A percentile compares a stretch with the other conserved stretches of the same genome.
These are phyloP conservation scores for Pyrenophora graminea DNA, from an alignment of 2,329 filamentous ascomycete genomes.

Conservation along the genomic window DNA sequence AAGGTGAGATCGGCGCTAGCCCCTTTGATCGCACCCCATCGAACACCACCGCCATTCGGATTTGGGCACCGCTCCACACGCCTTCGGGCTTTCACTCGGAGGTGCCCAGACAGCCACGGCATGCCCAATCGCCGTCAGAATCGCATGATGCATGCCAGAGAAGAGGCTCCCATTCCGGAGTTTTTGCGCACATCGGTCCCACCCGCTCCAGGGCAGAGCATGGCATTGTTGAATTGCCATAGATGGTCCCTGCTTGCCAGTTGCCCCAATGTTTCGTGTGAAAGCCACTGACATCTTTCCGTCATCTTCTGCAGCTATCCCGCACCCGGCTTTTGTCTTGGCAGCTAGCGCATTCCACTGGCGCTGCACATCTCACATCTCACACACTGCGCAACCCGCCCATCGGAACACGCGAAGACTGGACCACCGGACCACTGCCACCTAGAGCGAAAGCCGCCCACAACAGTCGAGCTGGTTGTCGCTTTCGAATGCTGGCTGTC, in stretches of 20 bases:
- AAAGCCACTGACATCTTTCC: conserved; percentile 16
- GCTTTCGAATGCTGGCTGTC: background rate
- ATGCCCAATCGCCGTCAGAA: conserved; percentile 3
- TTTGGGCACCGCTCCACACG: background rate
- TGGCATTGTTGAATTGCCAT: conserved; percentile 16
- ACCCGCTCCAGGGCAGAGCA: conserved; percentile 4
- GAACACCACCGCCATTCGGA: too few species aligned
- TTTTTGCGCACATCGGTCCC: conserved; percentile 13
- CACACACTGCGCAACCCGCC: conserved; percentile 12
- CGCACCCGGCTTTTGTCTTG: conserved; percentile 16
- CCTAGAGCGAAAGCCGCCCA: background rate
- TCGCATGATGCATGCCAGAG: conserved; percentile 3
- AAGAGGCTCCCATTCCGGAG: background rate
- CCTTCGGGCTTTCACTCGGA: background rate
- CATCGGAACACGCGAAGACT: background rate
- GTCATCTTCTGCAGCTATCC: conserved; percentile 14
- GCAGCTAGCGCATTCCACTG: conserved; percentile 17
- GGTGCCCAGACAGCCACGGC: background rate
- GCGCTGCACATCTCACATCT: conserved; percentile 14
- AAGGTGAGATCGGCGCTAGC: conserved; percentile 4
- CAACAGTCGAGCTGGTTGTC: background rate
- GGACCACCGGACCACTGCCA: background rate
- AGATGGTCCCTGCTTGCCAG: conserved; percentile 5
- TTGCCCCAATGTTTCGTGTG: conserved; percentile 1
- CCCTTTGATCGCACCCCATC: background rate